Percentiles rank a stretch among this genome's conserved stretches.
Evolutionary conservation across 108 stramenopile species (phyloP).

Genomic region (Discostella stelligeroides): DNA sequence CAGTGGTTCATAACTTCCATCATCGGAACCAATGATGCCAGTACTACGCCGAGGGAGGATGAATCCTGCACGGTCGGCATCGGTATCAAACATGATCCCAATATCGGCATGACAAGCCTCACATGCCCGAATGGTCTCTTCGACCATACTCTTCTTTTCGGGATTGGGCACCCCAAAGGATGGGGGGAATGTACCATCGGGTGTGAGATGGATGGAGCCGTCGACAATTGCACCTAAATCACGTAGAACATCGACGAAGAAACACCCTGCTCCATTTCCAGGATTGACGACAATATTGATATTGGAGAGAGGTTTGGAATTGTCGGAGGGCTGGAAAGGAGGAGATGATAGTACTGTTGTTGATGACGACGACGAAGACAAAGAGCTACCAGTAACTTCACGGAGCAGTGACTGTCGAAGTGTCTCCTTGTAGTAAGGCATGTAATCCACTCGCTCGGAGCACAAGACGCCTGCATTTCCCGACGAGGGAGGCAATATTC

Average conservation of each 20-base stretch:
- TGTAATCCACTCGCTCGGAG: slow-evolving; percentile 60
- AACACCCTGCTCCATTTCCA: slow-evolving; percentile 80
- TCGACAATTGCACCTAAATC: slow-evolving; percentile 78
- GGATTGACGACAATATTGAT: slow-evolving; percentile 78
- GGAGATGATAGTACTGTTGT: too few species aligned
- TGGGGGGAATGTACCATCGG: slow-evolving; percentile 64
- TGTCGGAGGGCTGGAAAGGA: too few species aligned
- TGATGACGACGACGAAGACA: not conserved
- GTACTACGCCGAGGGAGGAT: slow-evolving; percentile 57
- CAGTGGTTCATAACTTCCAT: slow-evolving; percentile 63
- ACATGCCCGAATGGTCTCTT: slow-evolving; percentile 66
- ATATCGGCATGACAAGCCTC: slow-evolving; percentile 68
- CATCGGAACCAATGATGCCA: too few species aligned
- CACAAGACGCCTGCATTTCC: slow-evolving; percentile 65
- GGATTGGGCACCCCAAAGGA: slow-evolving; percentile 81
- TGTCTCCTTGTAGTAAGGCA: slow-evolving; percentile 61
- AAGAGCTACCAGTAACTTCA: slow-evolving; percentile 34
- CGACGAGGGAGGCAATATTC: slow-evolving; percentile 70
- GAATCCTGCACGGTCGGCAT: slow-evolving; percentile 87
- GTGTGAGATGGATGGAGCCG: slow-evolving; percentile 53
- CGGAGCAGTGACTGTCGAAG: slow-evolving; percentile 54
- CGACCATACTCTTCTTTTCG: slow-evolving; percentile 68
- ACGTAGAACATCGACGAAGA: slow-evolving; percentile 63
- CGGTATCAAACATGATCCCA: slow-evolving; percentile 87
- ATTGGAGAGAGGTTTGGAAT: slow-evolving; percentile 49